A percentile compares a stretch with the other conserved stretches of the same genome.
These are phyloP conservation scores for Anisodus acutangulus DNA, from an alignment of 257 asterid genomes.

Conservation along the genomic window DNA sequence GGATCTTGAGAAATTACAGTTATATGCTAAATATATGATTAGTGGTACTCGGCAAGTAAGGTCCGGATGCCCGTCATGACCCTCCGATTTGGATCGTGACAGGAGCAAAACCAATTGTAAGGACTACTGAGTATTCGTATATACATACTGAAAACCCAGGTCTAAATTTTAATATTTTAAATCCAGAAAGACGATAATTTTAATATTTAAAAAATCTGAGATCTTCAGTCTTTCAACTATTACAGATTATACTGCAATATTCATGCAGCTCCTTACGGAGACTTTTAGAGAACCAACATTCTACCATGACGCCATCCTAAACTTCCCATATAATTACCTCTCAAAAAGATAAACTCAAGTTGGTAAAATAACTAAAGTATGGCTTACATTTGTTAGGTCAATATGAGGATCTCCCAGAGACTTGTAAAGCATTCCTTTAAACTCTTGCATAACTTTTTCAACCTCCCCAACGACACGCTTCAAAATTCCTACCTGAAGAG, in stretches of 20 bases:
- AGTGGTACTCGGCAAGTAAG: too few relatives aligned
- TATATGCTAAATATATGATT: too few relatives aligned
- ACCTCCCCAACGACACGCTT: constrained; percentile 96
- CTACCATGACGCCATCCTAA: not conserved
- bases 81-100: too few relatives aligned
- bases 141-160: not conserved
- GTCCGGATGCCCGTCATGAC: too few relatives aligned
- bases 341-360: constrained; percentile 10
- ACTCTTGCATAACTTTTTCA: constrained; percentile 93
- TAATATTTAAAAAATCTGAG: not conserved
- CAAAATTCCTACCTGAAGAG: constrained; percentile 85
- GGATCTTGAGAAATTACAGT: too few relatives aligned
- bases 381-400: constrained; percentile 83
- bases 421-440: constrained; percentile 91
- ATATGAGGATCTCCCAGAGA: constrained; percentile 95
- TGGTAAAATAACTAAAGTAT: not conserved
- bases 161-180: not conserved
- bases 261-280: not conserved
- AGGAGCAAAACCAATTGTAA: not conserved
- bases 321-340: constrained; percentile 1
- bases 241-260: not conserved
- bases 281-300: constrained; percentile 23
- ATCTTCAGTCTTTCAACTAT: not conserved
- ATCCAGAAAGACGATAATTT: not conserved
- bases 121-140: not conserved